Base-by-base conservation (phyloP, 2,329 filamentous ascomycete genomes). In the Alternaria burnsii region DNA sequence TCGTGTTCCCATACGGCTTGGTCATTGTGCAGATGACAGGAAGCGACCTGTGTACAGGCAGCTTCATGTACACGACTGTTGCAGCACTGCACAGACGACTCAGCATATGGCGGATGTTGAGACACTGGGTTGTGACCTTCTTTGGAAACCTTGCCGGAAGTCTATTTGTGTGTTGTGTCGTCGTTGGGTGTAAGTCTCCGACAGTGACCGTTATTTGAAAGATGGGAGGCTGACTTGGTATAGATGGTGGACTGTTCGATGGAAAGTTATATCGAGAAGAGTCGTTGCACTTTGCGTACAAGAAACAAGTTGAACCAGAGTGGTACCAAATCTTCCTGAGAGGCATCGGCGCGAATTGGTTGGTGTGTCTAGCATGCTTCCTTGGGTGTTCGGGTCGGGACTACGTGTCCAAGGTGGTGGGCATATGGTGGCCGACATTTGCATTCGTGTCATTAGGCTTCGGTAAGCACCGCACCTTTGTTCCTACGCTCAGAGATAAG, bases 141-240 rank as follows among this genome's bases (percentile, higher is more conserved):
- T 78, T 81, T 46, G 83, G 81, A 0, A 85, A 85, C 62, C 70
- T 85, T 3, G 80, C 81, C 3, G 84, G 84, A 0, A 79, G 78
- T 1, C 66, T 86, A 5, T 84, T 85, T 61, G 75, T 85, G 11
- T 80, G 83, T 58, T 71, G 79, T 4, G 76, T 85, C 6, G 80
- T 85, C 43, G 81, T 81, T 47, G 83, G 83, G 36, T 85, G 81
- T 82, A 70, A 51, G 78, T 75, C 26, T 18, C 14, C 12, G 5
- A 24, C 36, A 1, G 16, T 11, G 16, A 5, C 7, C 14, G 1
- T 16, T 3, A 24, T 10, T 5, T 10, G 11, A 10, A 10, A 14
- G 38, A 12, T 8, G 11, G 16, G 26, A 22, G 8, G 30, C 8
- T 52, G 38, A 58, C 28, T 30, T 8, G 2, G 8, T 14, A 24